Conservation (phyloP, 2,329 filamentous ascomycete genomes). For the Cladobotryum protrusum region DNA sequence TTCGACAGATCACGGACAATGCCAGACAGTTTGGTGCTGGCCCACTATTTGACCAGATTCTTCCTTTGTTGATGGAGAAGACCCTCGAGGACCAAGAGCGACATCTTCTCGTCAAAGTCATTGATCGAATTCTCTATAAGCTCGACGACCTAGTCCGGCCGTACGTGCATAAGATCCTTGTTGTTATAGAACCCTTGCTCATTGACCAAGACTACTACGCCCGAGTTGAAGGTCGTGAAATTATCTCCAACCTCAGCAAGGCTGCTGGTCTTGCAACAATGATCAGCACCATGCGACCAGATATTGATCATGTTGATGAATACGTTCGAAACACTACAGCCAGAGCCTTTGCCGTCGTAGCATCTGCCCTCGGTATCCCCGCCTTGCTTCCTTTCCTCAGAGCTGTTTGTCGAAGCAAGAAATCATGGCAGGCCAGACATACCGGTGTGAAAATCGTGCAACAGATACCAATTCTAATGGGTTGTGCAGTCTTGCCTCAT, state of each 20-base stretch:
- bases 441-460: slow-evolving; percentile 99
- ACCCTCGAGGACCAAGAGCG: slow-evolving; percentile 96
- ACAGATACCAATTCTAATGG: slow-evolving; percentile 98
- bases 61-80: slow-evolving; percentile 96
- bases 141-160: slow-evolving; percentile 93
- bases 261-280: slow-evolving; percentile 95
- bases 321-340: slow-evolving; percentile 98
- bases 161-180: slow-evolving; percentile 96
- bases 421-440: slow-evolving; percentile 96
- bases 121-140: slow-evolving; percentile 97
- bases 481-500: slow-evolving; percentile 90
- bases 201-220: slow-evolving; percentile 99
- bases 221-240: slow-evolving; percentile 94
- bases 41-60: slow-evolving; percentile 92
- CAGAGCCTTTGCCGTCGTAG: slow-evolving; percentile 92
- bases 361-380: slow-evolving; percentile 91
- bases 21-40: slow-evolving; percentile 92
- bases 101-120: slow-evolving; percentile 96
- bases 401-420: slow-evolving; percentile 95
- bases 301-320: slow-evolving; percentile 97
- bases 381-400: slow-evolving; percentile 90
- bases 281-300: slow-evolving; percentile 98
- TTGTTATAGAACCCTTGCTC: slow-evolving; percentile 97
- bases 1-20: slow-evolving; percentile 96
- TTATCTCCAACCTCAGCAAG: slow-evolving; percentile 96